Evolutionary conservation across 441 rosid genomes (phyloP), one percentile per base, ranked within the genome.

Genomic region (Erysimum pusillum): DNA sequence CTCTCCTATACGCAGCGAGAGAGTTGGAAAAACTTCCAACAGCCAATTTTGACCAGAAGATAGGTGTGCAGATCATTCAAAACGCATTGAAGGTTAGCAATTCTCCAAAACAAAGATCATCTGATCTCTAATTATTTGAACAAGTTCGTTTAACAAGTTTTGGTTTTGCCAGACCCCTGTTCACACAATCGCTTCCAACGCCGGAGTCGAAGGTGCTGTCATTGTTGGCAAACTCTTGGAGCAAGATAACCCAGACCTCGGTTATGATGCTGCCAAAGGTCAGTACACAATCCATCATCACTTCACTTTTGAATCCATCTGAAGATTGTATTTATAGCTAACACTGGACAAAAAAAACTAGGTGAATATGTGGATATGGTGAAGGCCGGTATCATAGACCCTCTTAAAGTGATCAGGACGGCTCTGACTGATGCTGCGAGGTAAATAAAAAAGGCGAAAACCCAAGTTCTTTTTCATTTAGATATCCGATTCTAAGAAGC

Each of bases 251-350:
- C 76, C 87, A 18, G 93, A 91, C 74, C 86, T 93, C 41, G 98
- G 98, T 67, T 93, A 89, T 62, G 97, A 93, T 74, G 98, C 98
- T 14, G 97, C 98, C 41, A 93, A 91, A 88, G 98, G 98, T 90
- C 25, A 35, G 57, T 22, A 17, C 9, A 48, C 52, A 15, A 48
- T 15, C 52, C 9, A 48, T 48, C 22, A 8, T 15, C 22, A 48
- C 22, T 15, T 7, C 28, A 28, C 7, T 44, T 56, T 49, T 14
- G 7, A 13, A 13, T 22, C 18, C 65, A 41, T 58, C n/a, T 4
- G 14, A 9, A 14, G 45, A 46, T 49, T n/a, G 12, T 12, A 8
- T 38, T 46, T 9, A 25, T 25, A 48, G 11, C 52, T 48, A 48
- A 8, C 22, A 7, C 5, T 48, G 52, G 2, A 17, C 9, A 17